A percentile compares a stretch with the other conserved stretches of the same genome.
Conservation (phyloP, 2,329 filamentous ascomycete genomes). For the Diaporthe sp. region DNA sequence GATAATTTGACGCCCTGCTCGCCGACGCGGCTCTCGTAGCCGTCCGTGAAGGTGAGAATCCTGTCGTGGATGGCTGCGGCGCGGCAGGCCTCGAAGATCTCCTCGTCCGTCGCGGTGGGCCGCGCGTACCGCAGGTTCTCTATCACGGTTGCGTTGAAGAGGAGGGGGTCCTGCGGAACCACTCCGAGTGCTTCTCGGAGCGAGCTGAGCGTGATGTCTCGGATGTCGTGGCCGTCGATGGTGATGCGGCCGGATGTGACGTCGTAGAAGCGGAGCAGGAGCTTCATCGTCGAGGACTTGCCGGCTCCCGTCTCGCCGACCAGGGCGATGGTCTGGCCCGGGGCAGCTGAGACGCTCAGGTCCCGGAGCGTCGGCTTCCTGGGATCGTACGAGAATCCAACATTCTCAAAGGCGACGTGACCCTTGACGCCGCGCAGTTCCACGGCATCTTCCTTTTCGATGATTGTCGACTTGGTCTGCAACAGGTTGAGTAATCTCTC, state of each 20-base stretch:
- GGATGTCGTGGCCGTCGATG: conserved; percentile 71
- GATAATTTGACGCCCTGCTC: conserved; percentile 62
- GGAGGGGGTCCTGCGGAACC: conserved; percentile 73
- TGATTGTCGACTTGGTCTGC: conserved; percentile 67
- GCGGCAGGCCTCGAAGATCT: conserved; percentile 71
- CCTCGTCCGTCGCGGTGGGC: conserved; percentile 70
- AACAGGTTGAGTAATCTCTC: conserved; percentile 71
- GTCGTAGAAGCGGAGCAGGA: conserved; percentile 73
- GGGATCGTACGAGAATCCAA: conserved; percentile 67
- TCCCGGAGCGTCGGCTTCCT: conserved; percentile 63
- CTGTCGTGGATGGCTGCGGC: conserved; percentile 75
- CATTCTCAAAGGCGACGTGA: conserved; percentile 65
- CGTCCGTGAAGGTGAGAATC: conserved; percentile 68
- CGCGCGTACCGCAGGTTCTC: conserved; percentile 75
- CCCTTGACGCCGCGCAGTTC: conserved; percentile 60
- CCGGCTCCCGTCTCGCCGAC: conserved; percentile 74
- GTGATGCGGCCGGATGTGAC: conserved; percentile 64
- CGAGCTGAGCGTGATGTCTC: conserved; percentile 68
- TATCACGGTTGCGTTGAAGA: conserved; percentile 75
- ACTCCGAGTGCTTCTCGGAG: conserved; percentile 71
- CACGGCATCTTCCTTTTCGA: conserved; percentile 59
- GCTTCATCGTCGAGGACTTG: conserved; percentile 72
- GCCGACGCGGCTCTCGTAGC: conserved; percentile 61
- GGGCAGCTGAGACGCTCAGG: conserved; percentile 60
- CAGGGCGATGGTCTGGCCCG: conserved; percentile 69